Evolutionary conservation across 306 rosid species (phyloP), one percentile per base, ranked within the genome.

Genomic region (Potentilla sterilis): DNA sequence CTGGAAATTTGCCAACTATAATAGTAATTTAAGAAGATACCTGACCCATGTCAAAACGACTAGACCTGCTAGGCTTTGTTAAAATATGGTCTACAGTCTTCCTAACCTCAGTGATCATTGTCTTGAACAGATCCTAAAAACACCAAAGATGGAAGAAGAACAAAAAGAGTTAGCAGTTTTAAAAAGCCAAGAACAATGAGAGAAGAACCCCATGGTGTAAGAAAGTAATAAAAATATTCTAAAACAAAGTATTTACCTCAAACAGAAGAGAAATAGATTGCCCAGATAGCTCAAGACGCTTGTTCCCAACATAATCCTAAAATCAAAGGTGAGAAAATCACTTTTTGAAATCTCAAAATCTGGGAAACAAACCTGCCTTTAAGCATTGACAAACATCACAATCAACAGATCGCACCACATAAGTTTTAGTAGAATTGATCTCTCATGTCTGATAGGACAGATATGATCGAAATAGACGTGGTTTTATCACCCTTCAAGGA

Each of bases 251-350:
- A 65, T 38, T n/a, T 89, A 93, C 98, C 98, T 94, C 98, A 84
- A 94, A 94, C 58, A 92, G 92, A 49, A 94, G 86, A 67, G 97
- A 88, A 75, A 94, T 86, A 63, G 92, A 70, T 77, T 94, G 97
- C 79, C 98, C 98, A 81, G 97, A 92, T 74, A 94, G 79, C 85
- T 94, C 98, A 87, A 94, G 82, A 77, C 97, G 86, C 82, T 94
- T 94, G 86, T 94, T 94, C 57, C 98, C 98, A 75, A 94, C 98
- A 84, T 94, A 94, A 85, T 92, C 98, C 96, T 93, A 72, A 40
- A 75, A 74, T 7, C 44, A 71, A 32, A 46, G 61, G 71, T 28
- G 69, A 48, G 15, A 35, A 85, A n/a, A 12, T 48, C 54, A 62
- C 19, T 14, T 16, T 46, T 34, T 40, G 34, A 42, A 22, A 55